phyloP scores from a whole-genome alignment of 805 yeast genomes.

The Candida taoyuanica region DNA sequence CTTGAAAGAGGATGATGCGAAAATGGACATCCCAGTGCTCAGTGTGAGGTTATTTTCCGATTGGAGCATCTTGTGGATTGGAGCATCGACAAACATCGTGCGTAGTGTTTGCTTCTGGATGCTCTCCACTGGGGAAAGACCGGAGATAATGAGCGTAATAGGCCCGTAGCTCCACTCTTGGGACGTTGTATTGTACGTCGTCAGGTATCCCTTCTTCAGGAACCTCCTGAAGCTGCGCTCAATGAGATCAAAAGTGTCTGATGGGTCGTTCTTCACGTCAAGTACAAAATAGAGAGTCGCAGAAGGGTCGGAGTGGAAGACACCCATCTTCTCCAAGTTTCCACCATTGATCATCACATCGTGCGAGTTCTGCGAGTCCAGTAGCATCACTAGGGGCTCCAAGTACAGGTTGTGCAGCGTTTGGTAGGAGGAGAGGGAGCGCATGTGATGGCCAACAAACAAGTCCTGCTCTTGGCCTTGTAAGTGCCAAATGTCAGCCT shows the following conservation, averaged over 20 bases:
- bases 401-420: constrained; percentile 50
- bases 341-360: constrained; percentile 11
- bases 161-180: constrained; percentile 44
- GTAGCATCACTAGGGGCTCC: constrained; percentile 44
- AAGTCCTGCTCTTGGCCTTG: constrained; percentile 30
- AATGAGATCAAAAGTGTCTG: constrained; percentile 42
- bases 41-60: constrained; percentile 14
- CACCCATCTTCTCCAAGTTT: constrained; percentile 11
- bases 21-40: constrained; percentile 25
- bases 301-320: constrained; percentile 35
- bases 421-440: constrained; percentile 37
- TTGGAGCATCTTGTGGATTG: constrained; percentile 24
- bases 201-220: constrained; percentile 43
- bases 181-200: constrained; percentile 39
- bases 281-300: constrained; percentile 56
- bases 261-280: constrained; percentile 55
- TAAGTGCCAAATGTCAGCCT: constrained; percentile 59
- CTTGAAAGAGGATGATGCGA: constrained; percentile 42
- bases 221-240: constrained; percentile 43
- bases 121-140: constrained; percentile 49
- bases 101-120: constrained; percentile 20
- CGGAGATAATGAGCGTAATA: constrained; percentile 59
- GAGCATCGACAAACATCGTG: constrained; percentile 37
- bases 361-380: constrained; percentile 38
- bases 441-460: constrained; percentile 60